phyloP scores from a whole-genome alignment of 2,329 filamentous ascomycete species.

The Alternaria panax region DNA sequence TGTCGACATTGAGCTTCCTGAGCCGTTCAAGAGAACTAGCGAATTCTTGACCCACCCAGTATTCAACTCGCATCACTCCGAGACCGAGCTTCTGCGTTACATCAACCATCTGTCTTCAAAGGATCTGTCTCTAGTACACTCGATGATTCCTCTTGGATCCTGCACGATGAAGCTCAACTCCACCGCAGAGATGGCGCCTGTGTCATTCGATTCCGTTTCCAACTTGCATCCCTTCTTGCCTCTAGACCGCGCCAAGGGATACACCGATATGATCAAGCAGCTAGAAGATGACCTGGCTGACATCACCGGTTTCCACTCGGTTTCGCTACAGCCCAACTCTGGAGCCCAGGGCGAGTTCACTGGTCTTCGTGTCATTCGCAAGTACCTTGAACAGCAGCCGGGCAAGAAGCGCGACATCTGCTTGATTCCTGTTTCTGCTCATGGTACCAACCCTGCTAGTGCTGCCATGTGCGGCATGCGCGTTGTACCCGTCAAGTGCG shows the following conservation, averaged over 20 bases:
- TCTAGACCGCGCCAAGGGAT: slow-evolving; percentile 69
- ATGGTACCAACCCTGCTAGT: slow-evolving; percentile 94
- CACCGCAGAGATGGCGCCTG: slow-evolving; percentile 88
- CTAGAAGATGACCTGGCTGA: slow-evolving; percentile 78
- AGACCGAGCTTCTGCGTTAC: slow-evolving; percentile 92
- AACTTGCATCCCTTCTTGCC: slow-evolving; percentile 84
- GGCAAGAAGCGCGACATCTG: slow-evolving; percentile 84
- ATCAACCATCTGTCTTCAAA: slow-evolving; percentile 93
- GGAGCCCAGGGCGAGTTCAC: slow-evolving; percentile 96
- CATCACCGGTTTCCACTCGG: slow-evolving; percentile 89
- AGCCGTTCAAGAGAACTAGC: slow-evolving; percentile 71
- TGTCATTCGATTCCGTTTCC: slow-evolving; percentile 78
- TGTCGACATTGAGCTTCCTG: slow-evolving; percentile 53
- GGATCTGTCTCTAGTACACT: slow-evolving; percentile 91
- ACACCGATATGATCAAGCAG: slow-evolving; percentile 72
- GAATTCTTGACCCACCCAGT: slow-evolving; percentile 86
- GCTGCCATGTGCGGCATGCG: slow-evolving; percentile 96
- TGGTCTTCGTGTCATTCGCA: slow-evolving; percentile 85
- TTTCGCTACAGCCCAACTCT: slow-evolving; percentile 92
- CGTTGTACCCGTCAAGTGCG: slow-evolving; percentile 91
- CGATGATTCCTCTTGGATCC: slow-evolving; percentile 95
- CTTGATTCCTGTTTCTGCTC: slow-evolving; percentile 91
- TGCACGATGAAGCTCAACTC: slow-evolving; percentile 99
- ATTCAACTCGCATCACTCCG: slow-evolving; percentile 94
- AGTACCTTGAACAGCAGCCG: slow-evolving; percentile 75